Percentiles rank a stretch among this genome's conserved stretches.
These are phyloP conservation scores for Talaromyces nanjingensis DNA, from an alignment of 495 filamentous ascomycete species.

Conservation along the genomic window DNA sequence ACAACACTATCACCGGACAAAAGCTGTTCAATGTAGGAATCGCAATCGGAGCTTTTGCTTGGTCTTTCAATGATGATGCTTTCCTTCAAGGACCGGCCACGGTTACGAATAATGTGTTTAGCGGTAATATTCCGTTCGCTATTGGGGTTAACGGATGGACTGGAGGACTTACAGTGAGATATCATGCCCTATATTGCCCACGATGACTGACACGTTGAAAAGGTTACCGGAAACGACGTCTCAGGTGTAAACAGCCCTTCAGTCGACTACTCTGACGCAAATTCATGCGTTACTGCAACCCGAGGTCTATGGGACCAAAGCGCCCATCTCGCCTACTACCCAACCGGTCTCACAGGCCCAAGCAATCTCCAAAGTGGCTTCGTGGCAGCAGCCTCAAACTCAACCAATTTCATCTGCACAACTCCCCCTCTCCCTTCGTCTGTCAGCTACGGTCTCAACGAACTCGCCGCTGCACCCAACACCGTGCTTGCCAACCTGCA, in stretches of 20 bases:
- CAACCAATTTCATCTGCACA: constrained; percentile 9
- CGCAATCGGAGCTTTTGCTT: constrained; percentile 12
- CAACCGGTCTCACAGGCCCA: constrained; percentile 3
- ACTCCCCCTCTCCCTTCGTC: constrained; percentile 2
- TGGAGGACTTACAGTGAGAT: constrained; percentile 12
- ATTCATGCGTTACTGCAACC: not conserved
- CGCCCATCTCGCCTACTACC: constrained; percentile 7
- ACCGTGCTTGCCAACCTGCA: constrained; percentile 5
- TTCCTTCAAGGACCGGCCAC: constrained; percentile 9
- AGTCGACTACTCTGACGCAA: constrained; percentile 1
- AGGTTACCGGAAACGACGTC: constrained; percentile 9
- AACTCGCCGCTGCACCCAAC: not conserved
- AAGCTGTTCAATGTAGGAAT: constrained; percentile 10
- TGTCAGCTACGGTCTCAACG: constrained; percentile 6
- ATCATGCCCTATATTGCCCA: not conserved
- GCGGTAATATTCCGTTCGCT: constrained; percentile 14
- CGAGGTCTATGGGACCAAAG: constrained; percentile 1
- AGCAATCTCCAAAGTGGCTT: constrained; percentile 6
- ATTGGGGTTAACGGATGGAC: constrained; percentile 16
- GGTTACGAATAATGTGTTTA: constrained; percentile 13
- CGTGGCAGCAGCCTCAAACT: not conserved
- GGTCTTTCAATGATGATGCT: not conserved
- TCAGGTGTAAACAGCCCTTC: not conserved
- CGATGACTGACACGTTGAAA: not conserved
- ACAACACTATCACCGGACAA: constrained; percentile 13